Evolutionary conservation across 2,329 filamentous ascomycete species (phyloP), one percentile per base, ranked within the genome.

Genomic region (Aspergillus hortae): DNA sequence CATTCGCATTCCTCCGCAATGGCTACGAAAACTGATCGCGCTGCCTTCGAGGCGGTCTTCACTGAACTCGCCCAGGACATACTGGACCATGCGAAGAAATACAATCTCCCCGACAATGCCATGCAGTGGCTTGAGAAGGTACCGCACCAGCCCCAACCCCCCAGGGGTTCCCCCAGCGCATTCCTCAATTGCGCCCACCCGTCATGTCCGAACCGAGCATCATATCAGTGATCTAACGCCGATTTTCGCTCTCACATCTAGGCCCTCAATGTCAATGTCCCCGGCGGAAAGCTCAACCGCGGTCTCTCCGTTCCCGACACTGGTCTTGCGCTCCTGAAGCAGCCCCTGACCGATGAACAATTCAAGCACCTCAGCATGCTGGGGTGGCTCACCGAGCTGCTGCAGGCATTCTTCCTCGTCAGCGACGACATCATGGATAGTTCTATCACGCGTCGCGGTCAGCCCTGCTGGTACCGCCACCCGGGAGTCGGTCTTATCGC

Each of bases 361-460:
- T 95, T 92, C 80, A 94, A 95, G 79, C 80, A 89, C 63, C 81
- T 92, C 44, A 89, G 91, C 42, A 88, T 90, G 15, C 83, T 99
- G 15, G 94, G 94, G 68, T 99, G 94, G 94, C 85, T 96, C 82
- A 95, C 95, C 58, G 94, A 99, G 82, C 85, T 99, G 46, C 88
- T 99, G 32, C 94, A 99, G 78, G 92, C 94, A 60, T 97, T 96
- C 82, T 97, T 99, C 84, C 85, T 99, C 53, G 94, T 99, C 60
- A 91, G 90, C 42, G 94, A 99, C 77, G 94, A 99, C 74, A 96
- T 99, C 67, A 99, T 99, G 94, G 94, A 99, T 77, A 77, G 82
- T 65, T 95, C 89, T 73, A 94, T 96, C 74, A 99, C 94, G 51
- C 91, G 94, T 55, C 90, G 94, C 61, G 92, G 92, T 57, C 84